Base-by-base conservation (phyloP, 768 basidiomycete species). In the Phlebiopsis flavidoalba region DNA sequence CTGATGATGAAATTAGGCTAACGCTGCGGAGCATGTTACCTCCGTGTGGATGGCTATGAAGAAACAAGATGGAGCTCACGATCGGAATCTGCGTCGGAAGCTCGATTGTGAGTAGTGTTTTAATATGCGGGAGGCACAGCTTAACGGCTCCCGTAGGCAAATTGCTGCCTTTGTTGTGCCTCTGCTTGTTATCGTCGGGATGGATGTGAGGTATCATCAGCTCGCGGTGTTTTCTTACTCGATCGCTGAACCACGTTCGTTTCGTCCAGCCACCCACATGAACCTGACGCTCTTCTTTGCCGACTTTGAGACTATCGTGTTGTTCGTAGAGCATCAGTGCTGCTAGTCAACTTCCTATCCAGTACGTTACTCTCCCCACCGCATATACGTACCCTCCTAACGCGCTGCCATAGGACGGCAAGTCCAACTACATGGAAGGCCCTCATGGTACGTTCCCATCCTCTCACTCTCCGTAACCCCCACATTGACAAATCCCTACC, bases 341-440 rank as follows among this genome's bases (percentile, higher is more conserved):
- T 96, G 58, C 84, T 97, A 31, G 91, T 93, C 63, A 93, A 93
- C 74, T 83, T 93, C 7, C 80, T 95, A 81, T 93, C 63, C 84
- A 86, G 85, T 83, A 61, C 50, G 84, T 79, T 7, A 43, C 37
- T 58, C 26, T 43, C 47, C n/a, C 46, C 50, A 43, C 53, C 46
- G 15, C 11, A 17, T 47, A 53, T 43, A 12, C 17, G 3, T 10
- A 17, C 40, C 40, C 7, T 17, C 3, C 40, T 43, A 17, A 43
- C 40, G 40, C 17, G 11, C 11, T 43, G 4, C 40, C 75, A 43
- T n/a, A 8, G 40, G 89, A 92, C 63, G 93, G 93, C 49, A 88
- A 87, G 67, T 88, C 89, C 15, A 95, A 95, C 69, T 95, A 93
- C 69, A 90, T 96, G 87, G 94, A 95, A 75, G 95, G 95, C 36